Conservation (phyloP, 345 rosid species). For the Aethionema arabicum region DNA sequence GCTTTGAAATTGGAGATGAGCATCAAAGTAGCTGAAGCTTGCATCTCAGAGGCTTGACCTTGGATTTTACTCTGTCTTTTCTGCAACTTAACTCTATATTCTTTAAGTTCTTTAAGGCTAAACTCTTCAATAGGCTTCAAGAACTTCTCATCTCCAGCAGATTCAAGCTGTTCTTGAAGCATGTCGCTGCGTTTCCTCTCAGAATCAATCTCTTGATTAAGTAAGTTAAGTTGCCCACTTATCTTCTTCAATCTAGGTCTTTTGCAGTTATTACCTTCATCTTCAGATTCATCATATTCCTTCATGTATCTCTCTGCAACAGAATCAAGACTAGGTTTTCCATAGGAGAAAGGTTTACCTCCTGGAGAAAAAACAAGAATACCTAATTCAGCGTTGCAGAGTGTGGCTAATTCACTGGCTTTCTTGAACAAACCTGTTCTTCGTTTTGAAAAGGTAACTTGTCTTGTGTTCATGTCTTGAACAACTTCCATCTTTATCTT, state of each 20-base stretch:
- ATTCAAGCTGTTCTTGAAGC: conserved; percentile 33
- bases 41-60: conserved; percentile 30
- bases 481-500: conserved; percentile 67
- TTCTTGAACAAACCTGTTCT: conserved; percentile 68
- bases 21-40: conserved; percentile 44
- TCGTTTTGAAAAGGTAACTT: conserved; percentile 72
- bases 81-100: conserved; percentile 38
- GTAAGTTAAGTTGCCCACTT: conserved; percentile 20
- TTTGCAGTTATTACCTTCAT: conserved; percentile 5
- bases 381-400: conserved; percentile 57
- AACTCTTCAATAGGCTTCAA: conserved; percentile 26
- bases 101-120: conserved; percentile 30
- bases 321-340: conserved; percentile 55
- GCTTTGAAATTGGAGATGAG: conserved; percentile 26
- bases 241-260: conserved; percentile 25
- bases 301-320: conserved; percentile 44
- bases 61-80: conserved; percentile 28
- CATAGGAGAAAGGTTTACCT: conserved; percentile 67
- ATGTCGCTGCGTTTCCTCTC: conserved; percentile 43
- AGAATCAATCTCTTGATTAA: conserved; percentile 32
- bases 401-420: conserved; percentile 54
- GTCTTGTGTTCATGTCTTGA: conserved; percentile 53
- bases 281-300: conserved; percentile 15
- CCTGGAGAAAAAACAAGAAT: conserved; percentile 72
- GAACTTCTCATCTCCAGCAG: conserved; percentile 24